A percentile compares a stretch with the other conserved stretches of the same genome.
phyloP scores from a whole-genome alignment of 208 protist species.

The Acanthamoeba castellanii region DNA sequence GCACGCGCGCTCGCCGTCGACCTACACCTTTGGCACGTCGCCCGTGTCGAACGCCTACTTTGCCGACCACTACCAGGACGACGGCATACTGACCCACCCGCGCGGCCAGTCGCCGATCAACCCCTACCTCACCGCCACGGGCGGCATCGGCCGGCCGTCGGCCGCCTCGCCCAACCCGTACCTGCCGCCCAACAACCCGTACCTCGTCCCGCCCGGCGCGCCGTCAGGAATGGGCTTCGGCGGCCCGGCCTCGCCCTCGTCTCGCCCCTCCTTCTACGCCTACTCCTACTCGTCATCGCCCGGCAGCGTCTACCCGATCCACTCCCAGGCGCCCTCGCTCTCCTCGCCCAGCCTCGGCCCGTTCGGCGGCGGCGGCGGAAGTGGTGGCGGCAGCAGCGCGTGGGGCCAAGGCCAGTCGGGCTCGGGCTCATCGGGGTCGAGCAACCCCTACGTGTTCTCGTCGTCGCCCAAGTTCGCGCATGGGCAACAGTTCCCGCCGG shows the following conservation, averaged over 20 bases:
- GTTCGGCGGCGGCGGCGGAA: background rate
- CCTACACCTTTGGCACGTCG: constrained; percentile 26
- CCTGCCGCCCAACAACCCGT: background rate
- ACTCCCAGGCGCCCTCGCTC: background rate
- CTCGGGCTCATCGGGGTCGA: background rate
- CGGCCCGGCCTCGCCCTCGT: background rate
- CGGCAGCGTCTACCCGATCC: constrained; percentile 20
- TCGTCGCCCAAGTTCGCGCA: background rate
- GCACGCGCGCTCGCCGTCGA: constrained; percentile 11
- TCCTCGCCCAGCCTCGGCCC: background rate
- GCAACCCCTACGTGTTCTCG: constrained; percentile 22
- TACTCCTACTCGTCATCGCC: constrained; percentile 34
- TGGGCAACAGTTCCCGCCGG: background rate
- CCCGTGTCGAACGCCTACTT: constrained; percentile 24
- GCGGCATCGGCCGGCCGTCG: background rate
- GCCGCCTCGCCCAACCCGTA: background rate
- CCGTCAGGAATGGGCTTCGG: too few relatives aligned
- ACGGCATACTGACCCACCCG: background rate
- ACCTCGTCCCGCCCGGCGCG: too few relatives aligned
- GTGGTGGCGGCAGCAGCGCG: too few relatives aligned
- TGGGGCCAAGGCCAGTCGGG: too few relatives aligned
- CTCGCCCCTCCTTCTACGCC: background rate
- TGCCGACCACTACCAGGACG: constrained; percentile 28
- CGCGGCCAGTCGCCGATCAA: background rate
- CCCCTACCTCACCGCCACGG: background rate